Evolutionary conservation across 1,284 basidiomycete species (phyloP).

Genomic region (Moesziomyces antarcticus): DNA sequence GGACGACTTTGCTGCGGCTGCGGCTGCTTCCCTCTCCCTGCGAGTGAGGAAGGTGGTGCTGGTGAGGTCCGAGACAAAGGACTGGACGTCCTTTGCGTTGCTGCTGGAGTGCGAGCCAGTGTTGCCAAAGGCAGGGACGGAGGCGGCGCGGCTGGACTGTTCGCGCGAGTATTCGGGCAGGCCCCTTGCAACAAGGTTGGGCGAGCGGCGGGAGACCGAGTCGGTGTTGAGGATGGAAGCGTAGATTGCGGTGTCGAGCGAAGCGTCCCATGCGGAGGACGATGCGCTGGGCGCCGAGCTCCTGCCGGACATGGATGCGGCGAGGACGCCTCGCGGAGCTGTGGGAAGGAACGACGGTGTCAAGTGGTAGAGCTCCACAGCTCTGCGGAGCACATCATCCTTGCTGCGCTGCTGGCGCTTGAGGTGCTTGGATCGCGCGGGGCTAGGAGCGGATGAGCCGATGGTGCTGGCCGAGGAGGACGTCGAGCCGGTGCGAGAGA

Average conservation of each 20-base stretch:
- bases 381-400: constrained; percentile 56
- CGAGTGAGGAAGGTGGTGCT: constrained; percentile 44
- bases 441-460: constrained; percentile 23
- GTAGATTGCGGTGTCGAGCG: constrained; percentile 45
- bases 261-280: constrained; percentile 24
- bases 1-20: constrained; percentile 31
- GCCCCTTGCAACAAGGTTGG: constrained; percentile 36
- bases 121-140: constrained; percentile 39
- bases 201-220: constrained; percentile 30
- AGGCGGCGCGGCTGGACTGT: constrained; percentile 35
- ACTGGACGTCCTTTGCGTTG: constrained; percentile 18
- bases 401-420: constrained; percentile 32
- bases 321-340: constrained; percentile 17
- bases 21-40: constrained; percentile 41
- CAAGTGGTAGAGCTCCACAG: constrained; percentile 65
- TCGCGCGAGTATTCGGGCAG: constrained; percentile 37
- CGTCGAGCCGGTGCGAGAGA: constrained; percentile 11
- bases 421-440: constrained; percentile 14
- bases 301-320: background rate
- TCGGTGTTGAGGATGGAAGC: constrained; percentile 46
- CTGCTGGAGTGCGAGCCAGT: constrained; percentile 23
- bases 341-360: constrained; percentile 60
- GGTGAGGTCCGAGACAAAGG: constrained; percentile 43
- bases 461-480: constrained; percentile 32
- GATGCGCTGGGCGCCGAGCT: constrained; percentile 7